Percentiles rank a stretch among this genome's conserved stretches.
Evolutionary conservation across 2,329 filamentous ascomycete species (phyloP).

Genomic region (Didymella sp.): DNA sequence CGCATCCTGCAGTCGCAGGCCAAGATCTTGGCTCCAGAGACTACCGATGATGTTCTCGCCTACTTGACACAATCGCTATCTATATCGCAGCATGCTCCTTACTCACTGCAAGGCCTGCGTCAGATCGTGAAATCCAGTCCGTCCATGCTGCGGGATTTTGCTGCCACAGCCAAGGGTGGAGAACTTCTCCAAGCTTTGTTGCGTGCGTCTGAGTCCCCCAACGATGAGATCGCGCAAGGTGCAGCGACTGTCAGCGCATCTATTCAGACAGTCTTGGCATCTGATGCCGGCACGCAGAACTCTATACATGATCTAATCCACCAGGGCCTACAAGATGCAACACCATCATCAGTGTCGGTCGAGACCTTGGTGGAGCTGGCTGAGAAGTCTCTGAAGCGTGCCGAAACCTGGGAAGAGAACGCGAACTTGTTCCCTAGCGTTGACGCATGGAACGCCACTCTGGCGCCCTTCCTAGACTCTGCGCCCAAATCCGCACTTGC

Average conservation of each 20-base stretch:
- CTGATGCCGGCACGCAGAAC: constrained; percentile 50
- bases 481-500: constrained; percentile 69
- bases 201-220: constrained; percentile 60
- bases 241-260: constrained; percentile 50
- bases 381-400: constrained; percentile 54
- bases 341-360: constrained; percentile 55
- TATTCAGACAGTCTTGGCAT: constrained; percentile 47
- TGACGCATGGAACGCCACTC: constrained; percentile 69
- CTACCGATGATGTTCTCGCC: constrained; percentile 49
- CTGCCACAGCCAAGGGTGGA: constrained; percentile 55
- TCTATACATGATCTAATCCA: constrained; percentile 62
- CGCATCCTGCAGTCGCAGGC: constrained; percentile 46
- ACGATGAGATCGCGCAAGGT: constrained; percentile 58
- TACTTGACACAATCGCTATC: constrained; percentile 50
- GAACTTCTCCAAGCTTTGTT: constrained; percentile 61
- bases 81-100: constrained; percentile 41
- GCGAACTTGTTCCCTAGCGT: constrained; percentile 67
- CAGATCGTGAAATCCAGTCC: constrained; percentile 53
- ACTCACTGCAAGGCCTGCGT: constrained; percentile 55
- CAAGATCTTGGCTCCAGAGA: constrained; percentile 44
- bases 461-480: constrained; percentile 63
- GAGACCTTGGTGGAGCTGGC: constrained; percentile 64
- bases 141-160: constrained; percentile 53
- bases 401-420: constrained; percentile 36
- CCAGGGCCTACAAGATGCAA: constrained; percentile 58